phyloP scores from a whole-genome alignment of 805 yeast genomes.

The Huiozyma sinensis region DNA sequence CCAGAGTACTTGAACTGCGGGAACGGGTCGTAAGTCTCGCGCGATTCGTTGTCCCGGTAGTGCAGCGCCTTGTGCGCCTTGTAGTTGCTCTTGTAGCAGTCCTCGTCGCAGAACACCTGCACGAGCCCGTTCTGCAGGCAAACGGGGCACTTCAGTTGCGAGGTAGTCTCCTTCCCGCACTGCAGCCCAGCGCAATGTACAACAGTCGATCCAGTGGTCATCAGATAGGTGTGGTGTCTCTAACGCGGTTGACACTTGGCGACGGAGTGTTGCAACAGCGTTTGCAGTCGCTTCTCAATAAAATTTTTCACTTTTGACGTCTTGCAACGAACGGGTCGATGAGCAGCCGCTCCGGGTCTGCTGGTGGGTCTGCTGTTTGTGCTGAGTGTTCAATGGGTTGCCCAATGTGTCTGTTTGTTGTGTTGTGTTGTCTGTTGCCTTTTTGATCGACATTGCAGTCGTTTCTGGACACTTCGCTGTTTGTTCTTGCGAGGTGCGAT shows the following conservation, averaged over 20 bases:
- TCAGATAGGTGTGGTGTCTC: too few species aligned
- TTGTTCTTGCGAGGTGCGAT: too few species aligned
- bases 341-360: too few species aligned
- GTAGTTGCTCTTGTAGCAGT: constrained; percentile 70
- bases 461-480: too few species aligned
- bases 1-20: constrained; percentile 73
- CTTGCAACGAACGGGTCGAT: too few species aligned
- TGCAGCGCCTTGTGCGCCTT: constrained; percentile 68
- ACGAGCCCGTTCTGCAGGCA: constrained; percentile 65
- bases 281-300: constrained; percentile 1
- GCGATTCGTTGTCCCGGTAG: constrained; percentile 40
- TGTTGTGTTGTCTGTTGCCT: too few species aligned
- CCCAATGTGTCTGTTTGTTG: too few species aligned
- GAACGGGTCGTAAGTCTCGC: constrained; percentile 68
- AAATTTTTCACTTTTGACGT: not conserved
- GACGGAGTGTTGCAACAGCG: not conserved
- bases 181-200: constrained; percentile 61
- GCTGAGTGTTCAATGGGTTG: too few species aligned
- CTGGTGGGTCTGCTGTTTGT: too few species aligned
- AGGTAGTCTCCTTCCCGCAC: constrained; percentile 74
- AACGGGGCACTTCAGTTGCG: constrained; percentile 79
- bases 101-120: constrained; percentile 68
- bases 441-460: too few species aligned
- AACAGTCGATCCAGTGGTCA: constrained; percentile 2
- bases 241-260: too few species aligned